A percentile compares a stretch with the other conserved stretches of the same genome.
These are phyloP conservation scores for cucumber (Cucumis sativus) DNA, from an alignment of 306 rosid genomes.

Conservation along the genomic window DNA sequence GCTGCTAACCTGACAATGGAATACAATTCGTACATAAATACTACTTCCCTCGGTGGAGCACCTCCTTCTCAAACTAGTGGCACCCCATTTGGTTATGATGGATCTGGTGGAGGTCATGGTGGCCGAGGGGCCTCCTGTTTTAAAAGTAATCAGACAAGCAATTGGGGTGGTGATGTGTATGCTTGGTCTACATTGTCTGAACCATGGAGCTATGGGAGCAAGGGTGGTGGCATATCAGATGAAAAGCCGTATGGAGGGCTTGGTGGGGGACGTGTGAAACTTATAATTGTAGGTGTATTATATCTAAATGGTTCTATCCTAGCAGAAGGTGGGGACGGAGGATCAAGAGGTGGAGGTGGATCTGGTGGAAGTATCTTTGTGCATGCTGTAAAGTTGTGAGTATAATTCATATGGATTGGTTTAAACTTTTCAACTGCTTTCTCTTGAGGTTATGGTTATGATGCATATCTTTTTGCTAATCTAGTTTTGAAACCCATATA, in stretches of 20 bases:
- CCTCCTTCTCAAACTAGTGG: constrained; percentile 99
- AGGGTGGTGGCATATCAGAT: constrained; percentile 68
- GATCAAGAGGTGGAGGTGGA: constrained; percentile 81
- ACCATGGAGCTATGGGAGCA: constrained; percentile 95
- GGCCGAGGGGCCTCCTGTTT: constrained; percentile 97
- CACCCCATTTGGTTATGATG: constrained; percentile 74
- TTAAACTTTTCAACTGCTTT: constrained; percentile 12
- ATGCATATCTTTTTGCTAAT: neutral
- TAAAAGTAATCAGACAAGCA: constrained; percentile 50
- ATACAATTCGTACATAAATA: constrained; percentile 44
- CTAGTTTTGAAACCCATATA: neutral
- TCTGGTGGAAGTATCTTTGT: constrained; percentile 90
- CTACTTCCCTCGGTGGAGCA: constrained; percentile 78
- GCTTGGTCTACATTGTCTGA: constrained; percentile 78
- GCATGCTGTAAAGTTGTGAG: constrained; percentile 81
- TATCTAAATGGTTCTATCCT: constrained; percentile 65
- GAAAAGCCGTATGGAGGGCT: constrained; percentile 54
- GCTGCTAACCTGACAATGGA: constrained; percentile 72
- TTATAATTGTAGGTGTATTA: constrained; percentile 56
- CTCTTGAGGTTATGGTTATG: neutral
- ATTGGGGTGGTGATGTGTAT: constrained; percentile 99
- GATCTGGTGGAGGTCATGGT: constrained; percentile 99
- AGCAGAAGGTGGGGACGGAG: constrained; percentile 87
- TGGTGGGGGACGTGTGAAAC: constrained; percentile 88
- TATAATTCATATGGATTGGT: constrained; percentile 15